Percentiles rank a stretch among this genome's conserved stretches.
These are phyloP conservation scores for Carallia brachiata DNA, from an alignment of 345 rosid species.

Conservation along the genomic window DNA sequence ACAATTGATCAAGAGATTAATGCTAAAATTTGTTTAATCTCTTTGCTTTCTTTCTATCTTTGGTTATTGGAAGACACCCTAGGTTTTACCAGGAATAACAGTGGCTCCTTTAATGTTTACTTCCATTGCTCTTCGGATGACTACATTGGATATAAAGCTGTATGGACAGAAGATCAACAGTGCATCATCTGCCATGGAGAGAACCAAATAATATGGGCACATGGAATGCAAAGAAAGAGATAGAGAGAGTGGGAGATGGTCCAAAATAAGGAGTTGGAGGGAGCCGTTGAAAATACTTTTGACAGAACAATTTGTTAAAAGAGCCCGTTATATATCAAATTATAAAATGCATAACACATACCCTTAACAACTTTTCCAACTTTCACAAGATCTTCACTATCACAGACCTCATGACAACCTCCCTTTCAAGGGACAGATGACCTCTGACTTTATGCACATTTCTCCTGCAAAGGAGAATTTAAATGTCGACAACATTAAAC, in stretches of 20 bases:
- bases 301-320: neutral
- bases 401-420: conserved; percentile 88
- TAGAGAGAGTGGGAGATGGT: too few species aligned
- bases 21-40: neutral
- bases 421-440: conserved; percentile 78
- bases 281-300: neutral
- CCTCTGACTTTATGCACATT: conserved; percentile 62
- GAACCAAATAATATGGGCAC: conserved; percentile 84
- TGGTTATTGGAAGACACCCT: conserved; percentile 46
- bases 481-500: conserved; percentile 8
- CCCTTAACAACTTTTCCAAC: conserved; percentile 89
- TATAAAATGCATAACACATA: conserved; percentile 19
- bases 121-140: conserved; percentile 88
- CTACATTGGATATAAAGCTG: conserved; percentile 74
- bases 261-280: too few species aligned
- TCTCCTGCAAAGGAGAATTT: conserved; percentile 39
- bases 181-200: conserved; percentile 76
- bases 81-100: conserved; percentile 89
- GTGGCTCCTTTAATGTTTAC: conserved; percentile 81
- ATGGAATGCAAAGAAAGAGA: conserved; percentile 27
- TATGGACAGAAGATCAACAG: conserved; percentile 88
- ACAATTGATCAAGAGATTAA: neutral
- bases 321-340: neutral
- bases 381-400: conserved; percentile 97
- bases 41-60: neutral